Evolutionary conservation across 1,284 basidiomycete genomes (phyloP).

Genomic region (Apiotrichum domesticum): DNA sequence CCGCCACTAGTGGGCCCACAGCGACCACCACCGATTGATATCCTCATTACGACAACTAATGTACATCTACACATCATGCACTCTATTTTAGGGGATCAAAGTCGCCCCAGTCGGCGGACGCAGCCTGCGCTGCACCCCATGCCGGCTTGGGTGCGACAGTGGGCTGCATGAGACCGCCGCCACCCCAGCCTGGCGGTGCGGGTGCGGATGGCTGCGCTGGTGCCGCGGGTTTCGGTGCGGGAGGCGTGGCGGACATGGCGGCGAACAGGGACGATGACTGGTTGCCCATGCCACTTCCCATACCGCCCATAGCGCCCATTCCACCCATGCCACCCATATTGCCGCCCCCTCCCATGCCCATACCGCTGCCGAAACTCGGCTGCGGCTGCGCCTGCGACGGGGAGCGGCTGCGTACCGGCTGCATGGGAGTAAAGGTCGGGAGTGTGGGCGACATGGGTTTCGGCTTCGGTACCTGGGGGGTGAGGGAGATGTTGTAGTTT

Average conservation of each 20-base stretch:
- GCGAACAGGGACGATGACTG: not conserved
- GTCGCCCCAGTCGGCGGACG: constrained; percentile 40
- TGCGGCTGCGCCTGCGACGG: not conserved
- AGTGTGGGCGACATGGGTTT: constrained; percentile 3
- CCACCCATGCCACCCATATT: not conserved
- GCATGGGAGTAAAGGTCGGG: constrained; percentile 4
- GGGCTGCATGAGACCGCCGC: constrained; percentile 40
- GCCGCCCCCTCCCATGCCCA: no score
- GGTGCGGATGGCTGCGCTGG: not conserved
- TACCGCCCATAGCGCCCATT: not conserved
- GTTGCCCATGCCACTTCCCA: constrained; percentile 1
- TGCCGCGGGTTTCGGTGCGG: constrained; percentile 5
- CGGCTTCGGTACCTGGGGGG: constrained; percentile 26
- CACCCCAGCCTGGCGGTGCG: constrained; percentile 34
- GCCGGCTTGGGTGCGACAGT: constrained; percentile 28
- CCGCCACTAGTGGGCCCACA: not conserved
- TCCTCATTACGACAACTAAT: not conserved
- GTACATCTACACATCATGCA: not conserved
- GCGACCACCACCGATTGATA: no score
- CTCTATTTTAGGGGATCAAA: constrained; percentile 41
- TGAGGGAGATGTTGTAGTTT: constrained; percentile 42
- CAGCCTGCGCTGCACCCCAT: constrained; percentile 17
- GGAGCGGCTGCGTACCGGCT: constrained; percentile 1
- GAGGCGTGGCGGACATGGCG: not conserved
- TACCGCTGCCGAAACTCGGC: not conserved